These are phyloP conservation scores for Phytopythium helicoides DNA, from an alignment of 352 stramenopile species.

Conservation along the genomic window DNA sequence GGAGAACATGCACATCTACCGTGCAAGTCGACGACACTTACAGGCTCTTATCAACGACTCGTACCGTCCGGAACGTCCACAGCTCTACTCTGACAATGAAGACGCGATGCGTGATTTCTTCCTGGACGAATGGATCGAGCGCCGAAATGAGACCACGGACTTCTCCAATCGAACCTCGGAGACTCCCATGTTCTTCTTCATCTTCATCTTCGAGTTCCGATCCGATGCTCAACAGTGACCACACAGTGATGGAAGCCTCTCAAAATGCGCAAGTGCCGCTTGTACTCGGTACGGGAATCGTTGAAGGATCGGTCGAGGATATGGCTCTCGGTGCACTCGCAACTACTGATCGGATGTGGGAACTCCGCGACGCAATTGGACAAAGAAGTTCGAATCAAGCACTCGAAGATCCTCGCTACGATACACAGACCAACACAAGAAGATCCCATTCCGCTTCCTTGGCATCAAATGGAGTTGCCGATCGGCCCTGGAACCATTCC, in stretches of 20 bases:
- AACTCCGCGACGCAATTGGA: slow-evolving; percentile 18
- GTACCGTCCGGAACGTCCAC: slow-evolving; percentile 17
- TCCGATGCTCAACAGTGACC: slow-evolving; percentile 7
- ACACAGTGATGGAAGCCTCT: slow-evolving; percentile 24
- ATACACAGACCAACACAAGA: slow-evolving; percentile 19
- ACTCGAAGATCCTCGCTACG: slow-evolving; percentile 24
- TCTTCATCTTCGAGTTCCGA: background rate
- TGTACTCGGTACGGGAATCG: slow-evolving; percentile 23
- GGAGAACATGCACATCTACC: slow-evolving; percentile 25
- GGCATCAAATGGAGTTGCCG: slow-evolving; percentile 41
- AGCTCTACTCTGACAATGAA: slow-evolving; percentile 23
- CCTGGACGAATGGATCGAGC: slow-evolving; percentile 19
- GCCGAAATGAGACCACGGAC: slow-evolving; percentile 9
- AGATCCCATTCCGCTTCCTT: slow-evolving; percentile 42
- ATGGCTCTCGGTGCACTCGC: slow-evolving; percentile 29
- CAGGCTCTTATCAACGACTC: slow-evolving; percentile 9
- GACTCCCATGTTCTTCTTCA: slow-evolving; percentile 14
- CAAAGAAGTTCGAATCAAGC: slow-evolving; percentile 26
- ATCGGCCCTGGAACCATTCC: slow-evolving; percentile 14
- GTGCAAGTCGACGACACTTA: slow-evolving; percentile 6
- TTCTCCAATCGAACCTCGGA: slow-evolving; percentile 20
- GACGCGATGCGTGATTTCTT: slow-evolving; percentile 16
- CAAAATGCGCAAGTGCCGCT: slow-evolving; percentile 18
- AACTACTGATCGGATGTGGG: slow-evolving; percentile 20
- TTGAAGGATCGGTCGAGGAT: slow-evolving; percentile 32